Evolutionary conservation across 139 green algal genomes (phyloP), one percentile per base, ranked within the genome.

Genomic region (Chlorella sp.): DNA sequence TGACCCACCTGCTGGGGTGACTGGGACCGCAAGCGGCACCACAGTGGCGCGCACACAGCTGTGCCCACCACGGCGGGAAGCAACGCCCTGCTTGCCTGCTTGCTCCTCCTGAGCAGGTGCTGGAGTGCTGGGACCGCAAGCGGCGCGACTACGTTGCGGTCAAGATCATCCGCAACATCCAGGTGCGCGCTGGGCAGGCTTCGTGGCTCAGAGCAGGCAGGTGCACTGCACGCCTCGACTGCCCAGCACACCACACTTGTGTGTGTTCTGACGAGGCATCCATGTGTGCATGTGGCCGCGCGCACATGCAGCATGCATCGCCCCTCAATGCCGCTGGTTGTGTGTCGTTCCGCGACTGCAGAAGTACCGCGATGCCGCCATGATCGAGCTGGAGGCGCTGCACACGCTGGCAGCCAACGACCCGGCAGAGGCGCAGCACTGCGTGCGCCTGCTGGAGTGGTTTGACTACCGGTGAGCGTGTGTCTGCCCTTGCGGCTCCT

Each of bases 71-170:
- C n/a, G n/a, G n/a, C n/a, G n/a, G n/a, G n/a, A n/a, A n/a, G n/a
- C n/a, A n/a, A n/a, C n/a, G n/a, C n/a, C n/a, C n/a, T n/a, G n/a
- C n/a, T n/a, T n/a, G n/a, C n/a, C n/a, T n/a, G n/a, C n/a, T n/a
- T n/a, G n/a, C n/a, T n/a, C 3, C 20, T 12, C 17, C 12, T 11
- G 3, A 17, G 55, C 74, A 81, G 26, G 97, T 99, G 34, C 80
- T 99, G n/a, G 98, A 99, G 86, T 99, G 98, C 91, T 99, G 97
- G 96, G 98, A 99, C 90, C 88, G 97, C 12, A 92, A 96, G 55
- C 85, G 90, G 41, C 89, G 92, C 38, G 90, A 94, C 56, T 97
- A 97, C 82, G 94, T 97, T 1, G 95, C 95, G 7, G 95, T 99
- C 68, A 99, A 99, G 86, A 93, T 99, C 64, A 96, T 99, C 28